Base-by-base conservation (phyloP, 192 early-diverging fungal genomes). In the Cetraspora pellucida region DNA sequence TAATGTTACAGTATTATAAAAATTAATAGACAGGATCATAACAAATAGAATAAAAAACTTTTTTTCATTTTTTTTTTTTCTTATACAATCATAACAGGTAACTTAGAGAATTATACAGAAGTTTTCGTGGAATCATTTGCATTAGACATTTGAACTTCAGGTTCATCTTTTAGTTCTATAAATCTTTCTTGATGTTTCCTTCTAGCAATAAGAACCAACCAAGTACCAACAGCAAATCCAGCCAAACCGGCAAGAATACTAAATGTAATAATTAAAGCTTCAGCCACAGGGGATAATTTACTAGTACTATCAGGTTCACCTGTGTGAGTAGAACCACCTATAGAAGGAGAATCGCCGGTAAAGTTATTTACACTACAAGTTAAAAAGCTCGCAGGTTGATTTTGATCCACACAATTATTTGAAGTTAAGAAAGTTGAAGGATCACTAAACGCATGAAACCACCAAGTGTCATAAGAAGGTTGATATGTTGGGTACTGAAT, bases 401-500 rank as follows among this genome's bases (percentile, higher is more conserved):
- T 31, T 37, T 1, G 2, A 8, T 44, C 43, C n/a, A 13, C 31
- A 73, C 71, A 73, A 21, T 59, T 23, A 10, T 31, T 21, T 19
- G 6, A 16, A n/a, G 50, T 55, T 11, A 73, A 1, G 2, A 73
- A 16, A 16, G 14, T 21, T 11, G 44, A 16, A n/a, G 16, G 6
- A 25, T 31, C 75, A 70, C 21, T 19, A 37, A 80, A 80, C 11
- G 61, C 50, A 28, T 72, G 19, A 2, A 80, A 30, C 79, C 79
- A 80, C 1, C 17, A 77, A 11, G 23, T 21, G 4, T 13, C 10
- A 61, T 80, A 80, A 17, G 31, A 37, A 25, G 31, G 8, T 23
- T 71, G 75, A 31, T 76, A 80, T 28, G 44, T 47, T 43, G 79
- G 79, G 70, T 80, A 80, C 30, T 80, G 79, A 23, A 80, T 77